Conservation (phyloP, 2,329 filamentous ascomycete genomes). For the Alternaria metachromatica region DNA sequence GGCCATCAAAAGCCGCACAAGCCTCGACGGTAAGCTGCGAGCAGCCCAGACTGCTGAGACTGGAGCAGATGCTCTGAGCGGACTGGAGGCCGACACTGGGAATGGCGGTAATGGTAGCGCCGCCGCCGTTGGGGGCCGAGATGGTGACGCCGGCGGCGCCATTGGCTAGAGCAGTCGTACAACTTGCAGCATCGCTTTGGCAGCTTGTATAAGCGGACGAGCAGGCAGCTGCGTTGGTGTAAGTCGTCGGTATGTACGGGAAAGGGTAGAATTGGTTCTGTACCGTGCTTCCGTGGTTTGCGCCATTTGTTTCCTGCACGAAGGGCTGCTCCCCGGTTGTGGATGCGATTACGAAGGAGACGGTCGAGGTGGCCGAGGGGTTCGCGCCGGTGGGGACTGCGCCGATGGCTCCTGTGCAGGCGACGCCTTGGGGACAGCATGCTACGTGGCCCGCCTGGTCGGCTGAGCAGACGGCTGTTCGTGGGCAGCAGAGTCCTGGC, state of each 20-base stretch:
- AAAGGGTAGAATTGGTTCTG: conserved; percentile 60
- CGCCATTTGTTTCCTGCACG: conserved; percentile 29
- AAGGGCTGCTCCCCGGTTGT: conserved; percentile 27
- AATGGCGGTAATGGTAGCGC: conserved; percentile 57
- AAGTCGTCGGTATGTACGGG: conserved; percentile 60
- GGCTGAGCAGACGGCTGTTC: conserved; percentile 60
- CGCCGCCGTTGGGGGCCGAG: conserved; percentile 57
- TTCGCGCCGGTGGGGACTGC: conserved; percentile 17
- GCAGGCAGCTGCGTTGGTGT: conserved; percentile 59
- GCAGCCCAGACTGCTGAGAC: conserved; percentile 55
- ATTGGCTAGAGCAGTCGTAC: conserved; percentile 54
- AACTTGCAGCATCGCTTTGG: conserved; percentile 53
- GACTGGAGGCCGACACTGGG: conserved; percentile 36
- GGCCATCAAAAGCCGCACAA: conserved; percentile 51
- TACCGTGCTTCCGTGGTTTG: conserved; percentile 48
- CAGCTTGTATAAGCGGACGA: conserved; percentile 62
- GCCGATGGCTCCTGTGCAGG: conserved; percentile 59
- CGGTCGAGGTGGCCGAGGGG: conserved; percentile 24
- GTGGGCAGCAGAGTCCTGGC: conserved; percentile 62
- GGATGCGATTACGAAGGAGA: conserved; percentile 27
- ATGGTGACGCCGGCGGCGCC: conserved; percentile 60
- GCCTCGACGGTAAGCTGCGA: conserved; percentile 57
- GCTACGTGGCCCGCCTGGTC: conserved; percentile 65
- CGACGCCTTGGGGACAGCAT: conserved; percentile 65
- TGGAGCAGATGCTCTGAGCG: conserved; percentile 42